Percentiles rank a stretch among this genome's conserved stretches.
Evolutionary conservation across 2,329 filamentous ascomycete species (phyloP).

Genomic region (Lecanicillium sp.): DNA sequence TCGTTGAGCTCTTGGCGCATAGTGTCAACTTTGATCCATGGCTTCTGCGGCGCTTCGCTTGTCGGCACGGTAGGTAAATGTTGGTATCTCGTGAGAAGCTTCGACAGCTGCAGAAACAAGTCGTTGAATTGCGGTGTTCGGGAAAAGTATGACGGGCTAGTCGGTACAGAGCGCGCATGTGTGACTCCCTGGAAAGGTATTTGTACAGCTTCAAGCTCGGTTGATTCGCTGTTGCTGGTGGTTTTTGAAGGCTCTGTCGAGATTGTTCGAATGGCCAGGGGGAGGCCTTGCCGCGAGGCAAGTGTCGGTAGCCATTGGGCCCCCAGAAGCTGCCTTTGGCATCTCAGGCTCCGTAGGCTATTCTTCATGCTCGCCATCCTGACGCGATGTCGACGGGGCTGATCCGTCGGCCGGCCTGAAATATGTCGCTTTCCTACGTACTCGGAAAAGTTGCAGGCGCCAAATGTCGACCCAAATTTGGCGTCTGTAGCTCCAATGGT

Average conservation of each 20-base stretch:
- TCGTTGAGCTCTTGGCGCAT: constrained; percentile 68
- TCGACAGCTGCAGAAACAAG: constrained; percentile 64
- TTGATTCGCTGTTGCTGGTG: constrained; percentile 9
- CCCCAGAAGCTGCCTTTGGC: constrained; percentile 20
- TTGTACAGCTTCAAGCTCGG: constrained; percentile 15
- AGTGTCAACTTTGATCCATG: constrained; percentile 73
- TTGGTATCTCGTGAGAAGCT: constrained; percentile 62
- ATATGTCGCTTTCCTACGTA: too few relatives aligned
- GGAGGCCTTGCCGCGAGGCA: constrained; percentile 1
- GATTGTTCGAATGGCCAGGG: constrained; percentile 10
- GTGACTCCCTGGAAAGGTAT: constrained; percentile 23
- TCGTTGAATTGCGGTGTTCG: constrained; percentile 81
- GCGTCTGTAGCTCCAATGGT: neutral
- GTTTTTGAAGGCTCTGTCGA: neutral
- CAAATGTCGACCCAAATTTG: constrained; percentile 1
- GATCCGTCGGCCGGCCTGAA: neutral
- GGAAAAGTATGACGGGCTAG: constrained; percentile 92
- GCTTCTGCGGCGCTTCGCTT: constrained; percentile 60
- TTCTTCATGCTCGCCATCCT: constrained; percentile 27
- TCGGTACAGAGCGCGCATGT: constrained; percentile 68
- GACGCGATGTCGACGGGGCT: constrained; percentile 6
- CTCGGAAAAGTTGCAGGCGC: too few relatives aligned
- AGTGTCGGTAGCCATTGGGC: constrained; percentile 19
- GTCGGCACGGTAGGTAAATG: constrained; percentile 61
- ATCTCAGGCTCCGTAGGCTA: constrained; percentile 27